Evolutionary conservation across 495 filamentous ascomycete species (phyloP).

Genomic region (Bacidia gigantensis): DNA sequence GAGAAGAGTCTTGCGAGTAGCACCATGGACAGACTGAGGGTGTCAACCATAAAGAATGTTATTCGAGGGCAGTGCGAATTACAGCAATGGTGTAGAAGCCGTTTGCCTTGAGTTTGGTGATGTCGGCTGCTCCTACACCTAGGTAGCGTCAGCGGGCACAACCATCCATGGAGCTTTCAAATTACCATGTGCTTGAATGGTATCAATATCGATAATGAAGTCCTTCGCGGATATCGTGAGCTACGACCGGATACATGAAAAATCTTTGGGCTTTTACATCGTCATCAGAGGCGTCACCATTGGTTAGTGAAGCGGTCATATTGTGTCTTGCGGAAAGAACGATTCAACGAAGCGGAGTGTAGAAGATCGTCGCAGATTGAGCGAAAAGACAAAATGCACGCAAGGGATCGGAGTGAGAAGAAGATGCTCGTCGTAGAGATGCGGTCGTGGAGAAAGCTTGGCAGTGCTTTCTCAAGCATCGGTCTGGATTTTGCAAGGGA

Average conservation of each 20-base stretch:
- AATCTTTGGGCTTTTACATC: too few species aligned
- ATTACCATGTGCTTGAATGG: slow-evolving; percentile 56
- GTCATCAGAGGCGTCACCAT: slow-evolving; percentile 40
- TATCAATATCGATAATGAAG: slow-evolving; percentile 63
- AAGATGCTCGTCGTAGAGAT: too few species aligned
- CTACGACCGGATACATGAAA: slow-evolving; percentile 4
- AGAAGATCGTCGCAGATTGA: too few species aligned
- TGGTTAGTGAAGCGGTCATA: slow-evolving; percentile 25
- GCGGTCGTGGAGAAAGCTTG: not conserved
- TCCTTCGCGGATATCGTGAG: slow-evolving; percentile 18
- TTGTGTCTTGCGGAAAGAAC: too few species aligned
- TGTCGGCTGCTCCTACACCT: slow-evolving; percentile 63
- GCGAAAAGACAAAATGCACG: too few species aligned
- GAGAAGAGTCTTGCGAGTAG: slow-evolving; percentile 49
- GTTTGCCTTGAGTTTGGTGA: slow-evolving; percentile 57
- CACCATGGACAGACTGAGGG: slow-evolving; percentile 46
- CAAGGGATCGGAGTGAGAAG: too few species aligned
- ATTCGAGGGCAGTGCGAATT: slow-evolving; percentile 14
- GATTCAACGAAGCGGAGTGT: too few species aligned
- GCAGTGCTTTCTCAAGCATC: too few species aligned
- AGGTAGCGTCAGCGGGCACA: not conserved
- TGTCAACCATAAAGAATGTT: not conserved
- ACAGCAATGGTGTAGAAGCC: slow-evolving; percentile 62
- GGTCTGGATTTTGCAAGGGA: too few species aligned
- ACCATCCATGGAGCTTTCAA: not conserved